These are phyloP conservation scores for Euphorbia tirucalli DNA, from an alignment of 345 rosid genomes.

Conservation along the genomic window DNA sequence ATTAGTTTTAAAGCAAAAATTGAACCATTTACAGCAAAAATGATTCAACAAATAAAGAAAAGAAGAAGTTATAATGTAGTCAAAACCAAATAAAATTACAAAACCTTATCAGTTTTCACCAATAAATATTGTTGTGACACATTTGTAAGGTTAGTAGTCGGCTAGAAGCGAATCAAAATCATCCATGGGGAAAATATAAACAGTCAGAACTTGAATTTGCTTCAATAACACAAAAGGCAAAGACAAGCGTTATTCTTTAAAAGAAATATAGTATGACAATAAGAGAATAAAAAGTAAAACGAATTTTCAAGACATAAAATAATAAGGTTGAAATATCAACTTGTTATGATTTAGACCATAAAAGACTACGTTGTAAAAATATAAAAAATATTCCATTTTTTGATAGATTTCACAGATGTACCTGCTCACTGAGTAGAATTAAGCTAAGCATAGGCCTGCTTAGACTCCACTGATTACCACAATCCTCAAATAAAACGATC, in stretches of 20 bases:
- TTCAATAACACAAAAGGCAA: background rate
- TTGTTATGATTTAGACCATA: background rate
- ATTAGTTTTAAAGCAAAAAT: too few relatives aligned
- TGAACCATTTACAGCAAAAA: background rate
- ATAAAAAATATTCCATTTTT: background rate
- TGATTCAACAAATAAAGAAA: background rate
- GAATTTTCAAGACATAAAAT: background rate
- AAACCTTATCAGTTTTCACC: background rate
- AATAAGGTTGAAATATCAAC: background rate
- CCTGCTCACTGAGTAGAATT: constrained; percentile 91
- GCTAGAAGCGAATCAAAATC: background rate
- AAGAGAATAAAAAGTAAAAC: background rate
- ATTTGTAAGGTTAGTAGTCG: background rate
- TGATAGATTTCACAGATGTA: background rate
- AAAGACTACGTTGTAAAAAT: background rate
- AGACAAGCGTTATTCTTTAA: background rate
- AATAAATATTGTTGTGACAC: background rate
- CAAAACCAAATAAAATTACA: background rate
- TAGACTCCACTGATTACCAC: constrained; percentile 97
- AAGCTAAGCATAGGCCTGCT: constrained; percentile 97
- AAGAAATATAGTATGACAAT: background rate
- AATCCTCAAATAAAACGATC: constrained; percentile 90
- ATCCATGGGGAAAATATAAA: background rate
- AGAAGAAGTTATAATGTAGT: background rate
- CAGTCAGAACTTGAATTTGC: background rate